These are phyloP conservation scores for Panicum virgatum DNA, from an alignment of 202 grass and related monocot species.

Conservation along the genomic window DNA sequence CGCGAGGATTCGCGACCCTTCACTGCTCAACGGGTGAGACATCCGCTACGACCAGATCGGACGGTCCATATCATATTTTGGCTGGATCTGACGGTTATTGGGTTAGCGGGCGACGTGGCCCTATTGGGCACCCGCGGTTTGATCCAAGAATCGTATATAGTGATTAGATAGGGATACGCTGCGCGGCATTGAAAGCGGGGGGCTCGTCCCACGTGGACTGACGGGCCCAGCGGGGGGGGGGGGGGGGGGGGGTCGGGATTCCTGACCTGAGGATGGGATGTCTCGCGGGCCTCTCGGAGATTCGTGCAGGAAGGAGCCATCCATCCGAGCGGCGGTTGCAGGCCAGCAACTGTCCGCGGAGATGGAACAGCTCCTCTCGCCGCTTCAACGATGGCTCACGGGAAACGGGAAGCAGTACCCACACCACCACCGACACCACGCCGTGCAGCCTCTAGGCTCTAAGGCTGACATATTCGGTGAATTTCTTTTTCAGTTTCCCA, in stretches of 20 bases:
- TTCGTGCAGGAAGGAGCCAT: slow-evolving; percentile 4
- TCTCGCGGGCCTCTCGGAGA: background rate
- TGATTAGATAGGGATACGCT: background rate
- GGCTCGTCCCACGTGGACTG: background rate
- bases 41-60: no score
- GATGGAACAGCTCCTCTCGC: background rate
- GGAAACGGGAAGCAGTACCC: background rate
- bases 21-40: no score
- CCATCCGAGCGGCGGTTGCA: background rate
- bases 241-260: no score
- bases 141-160: no score
- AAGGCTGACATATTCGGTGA: background rate
- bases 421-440: background rate
- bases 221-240: background rate
- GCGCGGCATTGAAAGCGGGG: slow-evolving; percentile 1
- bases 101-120: no score
- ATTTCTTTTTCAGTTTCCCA: no score
- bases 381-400: background rate
- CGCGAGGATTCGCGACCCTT: no score
- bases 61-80: no score
- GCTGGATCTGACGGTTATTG: no score
- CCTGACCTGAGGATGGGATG: slow-evolving; percentile 26
- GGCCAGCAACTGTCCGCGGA: slow-evolving; percentile 31
- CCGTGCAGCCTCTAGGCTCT: background rate
- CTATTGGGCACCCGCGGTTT: no score